phyloP scores from a whole-genome alignment of 208 protist genomes.

The Acanthamoeba lenticulata region DNA sequence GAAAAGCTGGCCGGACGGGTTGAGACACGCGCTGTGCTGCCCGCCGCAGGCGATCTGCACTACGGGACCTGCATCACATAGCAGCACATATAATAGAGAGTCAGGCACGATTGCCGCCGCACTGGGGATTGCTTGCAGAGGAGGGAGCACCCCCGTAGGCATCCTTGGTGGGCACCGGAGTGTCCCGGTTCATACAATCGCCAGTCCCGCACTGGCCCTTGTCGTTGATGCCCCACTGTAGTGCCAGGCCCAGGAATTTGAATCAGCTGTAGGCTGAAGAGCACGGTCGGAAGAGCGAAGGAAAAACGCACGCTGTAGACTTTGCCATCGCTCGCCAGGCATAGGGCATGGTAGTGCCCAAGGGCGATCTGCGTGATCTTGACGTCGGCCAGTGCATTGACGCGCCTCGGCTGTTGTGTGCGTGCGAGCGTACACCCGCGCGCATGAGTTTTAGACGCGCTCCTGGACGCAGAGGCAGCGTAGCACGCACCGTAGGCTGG shows the following conservation, averaged over 20 bases:
- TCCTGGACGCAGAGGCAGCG: neutral
- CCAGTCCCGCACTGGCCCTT: slow-evolving; percentile 15
- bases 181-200: neutral
- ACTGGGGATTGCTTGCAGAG: neutral
- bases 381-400: neutral
- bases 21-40: slow-evolving; percentile 20
- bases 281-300: too few relatives aligned
- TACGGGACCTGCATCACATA: neutral
- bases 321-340: neutral
- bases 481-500: neutral
- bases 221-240: slow-evolving; percentile 34
- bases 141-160: neutral
- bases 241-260: neutral
- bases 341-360: neutral
- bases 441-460: neutral
- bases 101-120: too few relatives aligned
- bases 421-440: too few relatives aligned
- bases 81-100: neutral
- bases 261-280: neutral
- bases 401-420: neutral
- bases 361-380: neutral
- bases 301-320: neutral
- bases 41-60: slow-evolving; percentile 19
- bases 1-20: neutral
- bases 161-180: neutral